Percentiles rank a stretch among this genome's conserved stretches.
Conservation (phyloP, 2,329 filamentous ascomycete species). For the Colletotrichum trifolii region DNA sequence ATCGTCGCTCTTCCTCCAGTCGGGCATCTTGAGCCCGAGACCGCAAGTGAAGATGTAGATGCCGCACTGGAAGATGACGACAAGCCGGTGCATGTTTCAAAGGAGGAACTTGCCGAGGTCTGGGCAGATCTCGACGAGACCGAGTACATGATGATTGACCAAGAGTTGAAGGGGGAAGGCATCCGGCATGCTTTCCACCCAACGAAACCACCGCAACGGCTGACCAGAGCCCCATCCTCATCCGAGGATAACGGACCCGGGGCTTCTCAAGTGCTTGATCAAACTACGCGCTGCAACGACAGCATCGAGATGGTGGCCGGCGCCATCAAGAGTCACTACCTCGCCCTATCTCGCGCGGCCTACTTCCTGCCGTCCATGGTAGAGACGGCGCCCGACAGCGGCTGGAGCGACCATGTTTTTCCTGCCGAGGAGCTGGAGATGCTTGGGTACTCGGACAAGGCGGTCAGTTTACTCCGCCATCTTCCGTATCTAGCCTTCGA, state of each 20-base stretch:
- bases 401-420: slow-evolving; percentile 10
- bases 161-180: neutral
- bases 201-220: too few species aligned
- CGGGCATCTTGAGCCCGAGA: neutral
- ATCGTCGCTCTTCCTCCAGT: neutral
- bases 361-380: slow-evolving; percentile 5
- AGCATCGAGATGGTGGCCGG: slow-evolving; percentile 7
- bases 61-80: neutral
- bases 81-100: neutral
- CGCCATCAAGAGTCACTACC: slow-evolving; percentile 14
- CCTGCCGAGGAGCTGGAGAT: neutral
- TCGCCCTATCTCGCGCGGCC: slow-evolving; percentile 4
- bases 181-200: too few species aligned
- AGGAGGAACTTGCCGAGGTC: neutral
- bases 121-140: neutral
- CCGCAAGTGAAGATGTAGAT: neutral
- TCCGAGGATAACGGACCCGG: too few species aligned
- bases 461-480: slow-evolving; percentile 15
- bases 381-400: neutral
- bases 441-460: slow-evolving; percentile 11
- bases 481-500: slow-evolving; percentile 21
- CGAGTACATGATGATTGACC: neutral
- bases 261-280: neutral
- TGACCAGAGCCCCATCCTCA: too few species aligned
- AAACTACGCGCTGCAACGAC: slow-evolving; percentile 1